phyloP scores from a whole-genome alignment of 345 rosid species.

The Eucalyptus tenuipes region DNA sequence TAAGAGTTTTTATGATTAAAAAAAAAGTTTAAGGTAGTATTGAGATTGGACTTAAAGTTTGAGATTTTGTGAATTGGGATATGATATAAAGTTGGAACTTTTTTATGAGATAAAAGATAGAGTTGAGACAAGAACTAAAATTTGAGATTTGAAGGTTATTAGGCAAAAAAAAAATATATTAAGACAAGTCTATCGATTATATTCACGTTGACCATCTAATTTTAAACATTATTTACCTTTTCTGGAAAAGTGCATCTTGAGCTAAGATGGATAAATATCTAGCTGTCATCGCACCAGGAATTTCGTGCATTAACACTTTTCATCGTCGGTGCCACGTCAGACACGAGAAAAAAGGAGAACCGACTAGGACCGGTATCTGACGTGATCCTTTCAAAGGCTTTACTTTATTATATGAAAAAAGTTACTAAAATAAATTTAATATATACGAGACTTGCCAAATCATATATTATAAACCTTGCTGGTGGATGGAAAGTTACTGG shows the following conservation, averaged over 20 bases:
- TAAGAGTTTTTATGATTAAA: too few relatives aligned
- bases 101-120: too few relatives aligned
- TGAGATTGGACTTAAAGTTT: too few relatives aligned
- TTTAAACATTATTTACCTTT: background rate
- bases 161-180: background rate
- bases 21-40: too few relatives aligned
- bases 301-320: background rate
- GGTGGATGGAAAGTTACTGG: background rate
- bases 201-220: background rate
- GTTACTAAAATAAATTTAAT: background rate
- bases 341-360: background rate
- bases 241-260: background rate
- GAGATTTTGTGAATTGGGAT: accelerated
- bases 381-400: background rate
- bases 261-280: background rate
- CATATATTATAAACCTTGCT: background rate
- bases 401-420: background rate
- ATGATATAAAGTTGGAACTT: accelerated
- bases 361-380: accelerated
- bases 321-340: background rate
- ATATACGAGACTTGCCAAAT: background rate
- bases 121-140: too few relatives aligned
- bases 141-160: too few relatives aligned
- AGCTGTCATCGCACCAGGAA: background rate
- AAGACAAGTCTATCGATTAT: background rate